Evolutionary conservation across 2,329 filamentous ascomycete species (phyloP).

Genomic region (Fusarium subtropicale): DNA sequence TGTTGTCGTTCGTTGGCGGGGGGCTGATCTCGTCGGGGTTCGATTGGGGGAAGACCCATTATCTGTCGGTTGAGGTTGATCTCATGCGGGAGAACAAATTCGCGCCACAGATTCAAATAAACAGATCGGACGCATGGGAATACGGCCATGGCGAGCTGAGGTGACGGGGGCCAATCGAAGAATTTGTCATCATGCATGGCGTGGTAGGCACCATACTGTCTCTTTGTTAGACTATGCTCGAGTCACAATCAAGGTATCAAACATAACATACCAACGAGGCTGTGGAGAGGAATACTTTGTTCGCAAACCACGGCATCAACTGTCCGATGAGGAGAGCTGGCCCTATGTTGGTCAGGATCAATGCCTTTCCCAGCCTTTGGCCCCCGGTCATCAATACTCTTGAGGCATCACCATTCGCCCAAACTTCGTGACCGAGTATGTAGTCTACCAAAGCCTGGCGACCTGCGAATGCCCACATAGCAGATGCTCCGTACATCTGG

Average conservation of each 20-base stretch:
- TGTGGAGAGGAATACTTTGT: conserved; percentile 56
- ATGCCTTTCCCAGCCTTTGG: conserved; percentile 50
- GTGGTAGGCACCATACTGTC: conserved; percentile 61
- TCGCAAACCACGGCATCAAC: conserved; percentile 57
- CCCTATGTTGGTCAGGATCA: conserved; percentile 59
- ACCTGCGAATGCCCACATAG: conserved; percentile 65
- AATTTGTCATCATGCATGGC: conserved; percentile 59
- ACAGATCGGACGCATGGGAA: conserved; percentile 60
- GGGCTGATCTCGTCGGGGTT: conserved; percentile 41
- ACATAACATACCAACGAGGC: conserved; percentile 58
- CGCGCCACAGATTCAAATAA: conserved; percentile 61
- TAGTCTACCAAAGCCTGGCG: conserved; percentile 58
- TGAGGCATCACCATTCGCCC: conserved; percentile 43
- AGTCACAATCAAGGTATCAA: no score
- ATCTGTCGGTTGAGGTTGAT: conserved; percentile 61
- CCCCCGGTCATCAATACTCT: conserved; percentile 44
- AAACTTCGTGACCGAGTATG: conserved; percentile 53
- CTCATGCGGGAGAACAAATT: conserved; percentile 61
- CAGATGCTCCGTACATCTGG: conserved; percentile 64
- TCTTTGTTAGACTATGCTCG: conserved; percentile 1
- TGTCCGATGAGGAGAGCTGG: conserved; percentile 60
- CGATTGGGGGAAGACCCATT: conserved; percentile 53
- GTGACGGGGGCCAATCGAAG: conserved; percentile 65
- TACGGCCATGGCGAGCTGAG: conserved; percentile 61
- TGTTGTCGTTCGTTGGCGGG: conserved; percentile 30